Base-by-base conservation (phyloP, 371 early-diverging fungal species). In the Mortierella sp. region DNA sequence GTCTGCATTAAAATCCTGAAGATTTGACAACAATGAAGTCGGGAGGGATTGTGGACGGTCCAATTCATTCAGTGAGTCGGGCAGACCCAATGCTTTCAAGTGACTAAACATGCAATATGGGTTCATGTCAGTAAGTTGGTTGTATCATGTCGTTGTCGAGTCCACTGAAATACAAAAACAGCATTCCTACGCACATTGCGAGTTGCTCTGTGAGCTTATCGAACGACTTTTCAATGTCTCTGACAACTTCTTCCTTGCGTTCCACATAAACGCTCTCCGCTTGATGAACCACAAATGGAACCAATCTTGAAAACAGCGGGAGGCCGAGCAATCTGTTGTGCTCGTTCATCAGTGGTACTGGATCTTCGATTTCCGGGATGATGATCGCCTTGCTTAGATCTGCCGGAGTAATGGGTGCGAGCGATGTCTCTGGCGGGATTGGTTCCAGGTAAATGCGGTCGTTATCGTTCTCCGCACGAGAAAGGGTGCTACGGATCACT, bases 201-300 rank as follows among this genome's bases (percentile, higher is more conserved):
- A 83, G 84, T 29, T 85, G 81, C 2, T 83, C 86, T 0, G 87
- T 84, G 31, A 93, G 68, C 24, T 90, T 90, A 2, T 86, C 79
- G n/a, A 90, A 78, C 29, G 84, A 83, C 2, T 70, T 82, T 5
- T 85, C 56, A 52, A 93, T 85, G n/a, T 88, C 86, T 34, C 83
- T 83, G 17, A 94, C 85, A 22, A 91, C 68, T 48, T 82, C 80
- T 39, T 95, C 92, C 67, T 90, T 92, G 41, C 90, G 85, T 64
- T 91, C 89, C 9, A 83, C 79, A 79, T 95, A 96, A 0, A 92
- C 84, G 46, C 92, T 92, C 1, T 88, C 91, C 1, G 94, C 94
- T 70, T 95, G 92, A 79, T 96, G 95, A 3, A 96, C 92, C 2
- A 92, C 92, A 80, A 94, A 91, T 8, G 97, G 97, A 2, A 96